Conservation (phyloP, 441 rosid species). For the Syzygium syzygioides region DNA sequence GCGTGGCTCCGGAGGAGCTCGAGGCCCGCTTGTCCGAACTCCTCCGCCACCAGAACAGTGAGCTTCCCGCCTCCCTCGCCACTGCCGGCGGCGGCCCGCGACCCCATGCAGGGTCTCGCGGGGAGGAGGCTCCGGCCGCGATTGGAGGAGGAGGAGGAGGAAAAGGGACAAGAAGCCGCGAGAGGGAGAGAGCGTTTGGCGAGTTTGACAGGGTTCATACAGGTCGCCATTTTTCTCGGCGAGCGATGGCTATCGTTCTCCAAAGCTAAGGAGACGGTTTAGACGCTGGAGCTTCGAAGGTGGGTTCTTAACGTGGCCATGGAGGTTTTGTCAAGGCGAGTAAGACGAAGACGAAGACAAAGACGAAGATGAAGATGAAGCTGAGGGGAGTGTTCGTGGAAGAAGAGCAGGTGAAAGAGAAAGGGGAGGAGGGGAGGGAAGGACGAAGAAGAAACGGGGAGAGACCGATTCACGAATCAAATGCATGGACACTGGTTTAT, state of each 20-base stretch:
- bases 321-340: not conserved
- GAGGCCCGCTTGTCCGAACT: conserved; percentile 4
- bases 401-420: not conserved
- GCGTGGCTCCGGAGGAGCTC: not conserved
- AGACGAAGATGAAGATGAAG: not conserved
- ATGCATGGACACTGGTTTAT: not conserved
- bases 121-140: not conserved
- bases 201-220: not conserved
- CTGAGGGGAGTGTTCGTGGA: not conserved
- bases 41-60: conserved; percentile 14
- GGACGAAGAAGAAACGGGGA: not conserved
- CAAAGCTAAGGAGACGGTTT: not conserved
- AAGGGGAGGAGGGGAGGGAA: not conserved
- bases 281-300: not conserved
- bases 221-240: not conserved
- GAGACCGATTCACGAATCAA: not conserved
- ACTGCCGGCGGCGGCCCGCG: too few species aligned
- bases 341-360: not conserved
- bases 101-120: not conserved
- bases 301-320: not conserved
- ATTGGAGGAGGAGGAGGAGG: not conserved
- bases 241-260: not conserved
- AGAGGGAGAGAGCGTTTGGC: not conserved
- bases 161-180: not conserved
- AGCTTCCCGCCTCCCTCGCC: not conserved